Evolutionary conservation across 805 yeast species (phyloP).

Genomic region (Torulaspora franciscae): DNA sequence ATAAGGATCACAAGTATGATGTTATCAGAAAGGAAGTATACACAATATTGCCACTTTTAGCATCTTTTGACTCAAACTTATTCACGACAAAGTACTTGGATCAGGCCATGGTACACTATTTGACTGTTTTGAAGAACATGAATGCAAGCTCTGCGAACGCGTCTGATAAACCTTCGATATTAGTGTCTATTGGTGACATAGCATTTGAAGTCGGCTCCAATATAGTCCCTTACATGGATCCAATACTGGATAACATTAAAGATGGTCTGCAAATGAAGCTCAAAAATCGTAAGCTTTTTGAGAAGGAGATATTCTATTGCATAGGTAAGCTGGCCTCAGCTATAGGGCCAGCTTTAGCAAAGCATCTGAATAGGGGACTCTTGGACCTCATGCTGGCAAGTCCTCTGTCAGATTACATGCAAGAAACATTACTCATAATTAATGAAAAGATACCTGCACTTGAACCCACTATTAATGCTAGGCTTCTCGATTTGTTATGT

Average conservation of each 20-base stretch:
- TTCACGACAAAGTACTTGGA: slow-evolving; percentile 82
- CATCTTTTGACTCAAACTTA: slow-evolving; percentile 65
- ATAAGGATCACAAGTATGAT: slow-evolving; percentile 70
- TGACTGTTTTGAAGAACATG: slow-evolving; percentile 70
- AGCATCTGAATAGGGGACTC: slow-evolving; percentile 77
- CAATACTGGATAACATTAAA: slow-evolving; percentile 74
- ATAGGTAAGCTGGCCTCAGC: slow-evolving; percentile 81
- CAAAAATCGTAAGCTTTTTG: slow-evolving; percentile 64
- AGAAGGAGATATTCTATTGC: slow-evolving; percentile 83
- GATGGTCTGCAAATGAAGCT: slow-evolving; percentile 59
- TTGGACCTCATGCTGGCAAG: slow-evolving; percentile 75
- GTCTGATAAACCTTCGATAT: slow-evolving; percentile 65
- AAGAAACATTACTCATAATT: slow-evolving; percentile 63
- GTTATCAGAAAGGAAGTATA: slow-evolving; percentile 82
- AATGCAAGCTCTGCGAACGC: slow-evolving; percentile 34
- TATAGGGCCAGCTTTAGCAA: slow-evolving; percentile 89
- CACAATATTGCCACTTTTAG: slow-evolving; percentile 73
- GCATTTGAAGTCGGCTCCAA: slow-evolving; percentile 71
- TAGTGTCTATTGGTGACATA: slow-evolving; percentile 79
- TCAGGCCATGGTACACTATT: slow-evolving; percentile 67
- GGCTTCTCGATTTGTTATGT: slow-evolving; percentile 66
- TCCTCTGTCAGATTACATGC: slow-evolving; percentile 78
- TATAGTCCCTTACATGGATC: slow-evolving; percentile 82
- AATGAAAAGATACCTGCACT: slow-evolving; percentile 75
- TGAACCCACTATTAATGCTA: slow-evolving; percentile 64